These are phyloP conservation scores for Trametes elegans DNA, from an alignment of 768 basidiomycete species.

Conservation along the genomic window DNA sequence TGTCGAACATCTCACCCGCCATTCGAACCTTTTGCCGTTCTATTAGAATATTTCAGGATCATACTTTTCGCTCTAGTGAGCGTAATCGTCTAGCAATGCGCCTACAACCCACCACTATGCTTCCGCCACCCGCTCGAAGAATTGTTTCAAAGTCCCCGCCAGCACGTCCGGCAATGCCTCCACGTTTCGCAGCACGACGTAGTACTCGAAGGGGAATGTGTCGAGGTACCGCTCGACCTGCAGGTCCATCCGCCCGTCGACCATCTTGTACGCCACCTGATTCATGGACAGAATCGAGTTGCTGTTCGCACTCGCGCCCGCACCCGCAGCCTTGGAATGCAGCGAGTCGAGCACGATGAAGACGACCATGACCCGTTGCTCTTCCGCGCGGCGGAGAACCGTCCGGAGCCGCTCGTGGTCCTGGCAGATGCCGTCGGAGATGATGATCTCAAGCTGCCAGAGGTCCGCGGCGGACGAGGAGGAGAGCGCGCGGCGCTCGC, in stretches of 20 bases:
- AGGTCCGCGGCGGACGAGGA: slow-evolving; percentile 75
- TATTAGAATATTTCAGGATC: too few species aligned
- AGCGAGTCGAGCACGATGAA: slow-evolving; percentile 95
- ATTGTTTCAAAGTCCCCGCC: slow-evolving; percentile 86
- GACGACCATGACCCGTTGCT: slow-evolving; percentile 91
- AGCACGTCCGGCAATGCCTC: slow-evolving; percentile 91
- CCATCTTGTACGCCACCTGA: slow-evolving; percentile 81
- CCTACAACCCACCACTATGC: slow-evolving; percentile 35
- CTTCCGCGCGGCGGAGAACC: slow-evolving; percentile 79
- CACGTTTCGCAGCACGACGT: slow-evolving; percentile 87
- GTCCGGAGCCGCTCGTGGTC: slow-evolving; percentile 85
- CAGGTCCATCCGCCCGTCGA: slow-evolving; percentile 81
- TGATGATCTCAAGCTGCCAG: slow-evolving; percentile 98
- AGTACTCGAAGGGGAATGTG: slow-evolving; percentile 97
- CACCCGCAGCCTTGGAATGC: slow-evolving; percentile 42
- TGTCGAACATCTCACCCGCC: too few species aligned
- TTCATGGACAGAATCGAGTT: slow-evolving; percentile 93
- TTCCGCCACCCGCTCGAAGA: slow-evolving; percentile 82
- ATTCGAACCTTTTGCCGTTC: too few species aligned
- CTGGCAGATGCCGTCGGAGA: slow-evolving; percentile 98
- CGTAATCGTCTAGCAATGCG: too few species aligned
- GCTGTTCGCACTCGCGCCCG: slow-evolving; percentile 14
- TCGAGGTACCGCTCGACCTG: slow-evolving; percentile 89
- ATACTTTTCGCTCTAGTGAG: too few species aligned
- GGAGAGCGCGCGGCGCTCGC: slow-evolving; percentile 59